These are phyloP conservation scores for Albugo laibachii DNA, from an alignment of 352 stramenopile genomes.

Conservation along the genomic window DNA sequence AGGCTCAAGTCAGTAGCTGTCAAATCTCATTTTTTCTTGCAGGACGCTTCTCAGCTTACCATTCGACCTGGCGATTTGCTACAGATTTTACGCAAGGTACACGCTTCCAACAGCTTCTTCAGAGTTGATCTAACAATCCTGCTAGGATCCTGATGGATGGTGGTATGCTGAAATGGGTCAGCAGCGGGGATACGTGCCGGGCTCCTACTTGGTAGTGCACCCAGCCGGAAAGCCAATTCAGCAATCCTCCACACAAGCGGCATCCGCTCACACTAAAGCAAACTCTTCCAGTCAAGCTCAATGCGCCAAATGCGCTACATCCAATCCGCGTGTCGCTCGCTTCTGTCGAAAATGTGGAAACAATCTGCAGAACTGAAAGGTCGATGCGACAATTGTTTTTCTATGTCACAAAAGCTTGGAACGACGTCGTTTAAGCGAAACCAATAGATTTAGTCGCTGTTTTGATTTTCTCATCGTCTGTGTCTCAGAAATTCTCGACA, in stretches of 20 bases:
- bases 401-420: too few relatives aligned
- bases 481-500: neutral
- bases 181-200: constrained; percentile 56
- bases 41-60: constrained; percentile 67
- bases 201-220: constrained; percentile 66
- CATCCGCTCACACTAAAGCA: neutral
- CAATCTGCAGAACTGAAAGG: constrained; percentile 12
- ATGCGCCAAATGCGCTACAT: constrained; percentile 44
- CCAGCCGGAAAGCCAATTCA: constrained; percentile 3
- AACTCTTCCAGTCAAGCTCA: constrained; percentile 21
- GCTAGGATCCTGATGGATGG: constrained; percentile 60
- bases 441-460: neutral
- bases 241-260: neutral
- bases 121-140: neutral
- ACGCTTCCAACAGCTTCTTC: neutral
- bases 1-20: neutral
- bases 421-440: too few relatives aligned
- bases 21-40: neutral
- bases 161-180: constrained; percentile 53
- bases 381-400: too few relatives aligned
- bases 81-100: constrained; percentile 52
- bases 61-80: constrained; percentile 64
- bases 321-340: constrained; percentile 50
- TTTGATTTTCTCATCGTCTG: neutral
- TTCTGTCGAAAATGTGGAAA: constrained; percentile 72